Evolutionary conservation across 164 flowering plant species (phyloP).

Genomic region (Sedum album): DNA sequence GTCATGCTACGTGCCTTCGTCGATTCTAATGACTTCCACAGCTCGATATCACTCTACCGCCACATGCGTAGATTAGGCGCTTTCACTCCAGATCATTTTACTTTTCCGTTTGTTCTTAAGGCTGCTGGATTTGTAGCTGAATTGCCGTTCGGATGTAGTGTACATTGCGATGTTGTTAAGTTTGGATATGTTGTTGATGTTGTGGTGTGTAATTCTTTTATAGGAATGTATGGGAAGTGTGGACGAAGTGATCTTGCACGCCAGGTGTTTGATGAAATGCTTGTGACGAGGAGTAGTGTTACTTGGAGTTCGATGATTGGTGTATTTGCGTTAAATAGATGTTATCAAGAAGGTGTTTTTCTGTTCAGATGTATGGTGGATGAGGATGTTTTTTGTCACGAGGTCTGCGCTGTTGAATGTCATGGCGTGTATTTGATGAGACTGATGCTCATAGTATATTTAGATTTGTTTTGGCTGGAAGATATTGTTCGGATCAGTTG

Average conservation of each 20-base stretch:
- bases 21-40: slow-evolving; percentile 8
- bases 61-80: slow-evolving; percentile 14
- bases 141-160: slow-evolving; percentile 10
- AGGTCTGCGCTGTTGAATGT: slow-evolving; percentile 17
- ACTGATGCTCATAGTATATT: slow-evolving; percentile 17
- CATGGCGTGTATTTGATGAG: slow-evolving; percentile 20
- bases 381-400: slow-evolving; percentile 16
- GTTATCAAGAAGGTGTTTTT: slow-evolving; percentile 15
- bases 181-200: slow-evolving; percentile 18
- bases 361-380: slow-evolving; percentile 21
- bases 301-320: slow-evolving; percentile 34
- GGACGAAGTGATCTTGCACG: slow-evolving; percentile 11
- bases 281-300: slow-evolving; percentile 16
- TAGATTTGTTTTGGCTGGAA: slow-evolving; percentile 15
- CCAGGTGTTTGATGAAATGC: slow-evolving; percentile 22
- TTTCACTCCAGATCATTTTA: slow-evolving; percentile 21
- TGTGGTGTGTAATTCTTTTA: slow-evolving; percentile 22
- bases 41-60: slow-evolving; percentile 15
- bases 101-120: slow-evolving; percentile 28
- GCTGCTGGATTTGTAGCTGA: slow-evolving; percentile 19
- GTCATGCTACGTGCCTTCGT: slow-evolving; percentile 23
- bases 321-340: slow-evolving; percentile 19
- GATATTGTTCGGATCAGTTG: slow-evolving; percentile 15
- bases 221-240: slow-evolving; percentile 26
- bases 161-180: slow-evolving; percentile 14